These are phyloP conservation scores for Craterostigma plantagineum DNA, from an alignment of 257 asterid genomes.

Conservation along the genomic window DNA sequence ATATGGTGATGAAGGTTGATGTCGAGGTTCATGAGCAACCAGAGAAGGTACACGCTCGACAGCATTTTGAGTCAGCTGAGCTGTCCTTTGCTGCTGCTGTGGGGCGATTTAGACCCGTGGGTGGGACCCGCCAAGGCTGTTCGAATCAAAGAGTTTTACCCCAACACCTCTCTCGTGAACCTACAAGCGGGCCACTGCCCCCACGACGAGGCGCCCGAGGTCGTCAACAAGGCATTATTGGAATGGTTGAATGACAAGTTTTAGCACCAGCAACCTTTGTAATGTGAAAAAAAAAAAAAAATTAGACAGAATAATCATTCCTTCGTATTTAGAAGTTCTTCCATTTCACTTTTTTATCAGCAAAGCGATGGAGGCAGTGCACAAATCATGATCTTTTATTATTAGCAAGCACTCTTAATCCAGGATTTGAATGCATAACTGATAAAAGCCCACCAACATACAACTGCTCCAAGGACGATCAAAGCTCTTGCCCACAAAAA, in stretches of 20 bases:
- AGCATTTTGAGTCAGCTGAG: constrained; percentile 47
- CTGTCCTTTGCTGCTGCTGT: constrained; percentile 65
- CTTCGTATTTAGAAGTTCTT: too few relatives aligned
- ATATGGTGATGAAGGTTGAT: constrained; percentile 35
- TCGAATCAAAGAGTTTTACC: constrained; percentile 68
- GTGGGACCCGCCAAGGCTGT: constrained; percentile 79
- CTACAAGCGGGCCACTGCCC: constrained; percentile 94
- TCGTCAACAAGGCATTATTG: constrained; percentile 60
- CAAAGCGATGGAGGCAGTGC: too few relatives aligned
- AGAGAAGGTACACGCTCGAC: constrained; percentile 66
- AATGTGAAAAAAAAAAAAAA: too few relatives aligned
- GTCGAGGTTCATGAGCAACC: constrained; percentile 70
- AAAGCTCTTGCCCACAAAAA: not conserved
- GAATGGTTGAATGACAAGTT: constrained; percentile 33
- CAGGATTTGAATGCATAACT: not conserved
- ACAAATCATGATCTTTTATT: too few relatives aligned
- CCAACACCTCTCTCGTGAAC: constrained; percentile 41
- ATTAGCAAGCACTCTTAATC: too few relatives aligned
- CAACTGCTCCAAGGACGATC: not conserved
- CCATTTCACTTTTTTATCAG: too few relatives aligned
- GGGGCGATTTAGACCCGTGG: constrained; percentile 98
- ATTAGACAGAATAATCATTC: too few relatives aligned
- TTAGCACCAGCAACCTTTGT: too few relatives aligned
- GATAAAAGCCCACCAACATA: not conserved
- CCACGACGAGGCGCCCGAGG: constrained; percentile 85